Base-by-base conservation (phyloP, 2,329 filamentous ascomycete species). In the Fusarium torulosum region DNA sequence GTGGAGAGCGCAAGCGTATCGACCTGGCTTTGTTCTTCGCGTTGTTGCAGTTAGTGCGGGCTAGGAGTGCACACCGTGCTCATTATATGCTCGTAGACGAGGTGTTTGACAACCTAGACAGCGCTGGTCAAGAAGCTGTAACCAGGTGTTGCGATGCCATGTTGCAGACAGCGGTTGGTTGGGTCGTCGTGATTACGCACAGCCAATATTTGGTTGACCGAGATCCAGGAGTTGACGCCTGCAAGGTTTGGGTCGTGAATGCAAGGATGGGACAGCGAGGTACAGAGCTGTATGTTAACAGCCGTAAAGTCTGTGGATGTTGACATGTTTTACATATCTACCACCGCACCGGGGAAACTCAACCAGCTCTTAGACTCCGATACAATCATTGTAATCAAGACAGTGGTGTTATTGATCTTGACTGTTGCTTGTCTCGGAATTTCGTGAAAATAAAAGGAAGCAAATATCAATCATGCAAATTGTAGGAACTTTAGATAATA, bases 1-100 rank as follows among this genome's bases (percentile, higher is more conserved):
- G 63, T 23, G 70, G 71, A 17, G 68, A 73, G 20, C 68, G 70
- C 1, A 71, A 72, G 31, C 64, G 61, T 1, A 17, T 72, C 33
- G 66, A 67, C 17, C 41, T 72, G 6, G 71, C 63, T 0, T 59
- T 73, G 19, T 72, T 72, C 45, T 73, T 73, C 21, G 64, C 71
- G 25, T n/a, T 73, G 9, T 11, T 71, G 14, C 66, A 70, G 10
- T 47, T 71, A 7, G 40, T 35, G 0, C 41, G 54, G 7, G 60
- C 64, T 8, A 52, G 59, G 19, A 73, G 70, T 19, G 27, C 66
- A 1, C 66, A 72, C 10, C 59, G 63, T 4, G 63, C 70, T 3
- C 55, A 71, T 9, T 72, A 72, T n/a, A 3, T 71, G 0, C 58
- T 73, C 1, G 23, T 72, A 1, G 68, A 73, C 13, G 71, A 72